Conservation (phyloP, 2,329 filamentous ascomycete species). For the Aspergillus aculeatinus region DNA sequence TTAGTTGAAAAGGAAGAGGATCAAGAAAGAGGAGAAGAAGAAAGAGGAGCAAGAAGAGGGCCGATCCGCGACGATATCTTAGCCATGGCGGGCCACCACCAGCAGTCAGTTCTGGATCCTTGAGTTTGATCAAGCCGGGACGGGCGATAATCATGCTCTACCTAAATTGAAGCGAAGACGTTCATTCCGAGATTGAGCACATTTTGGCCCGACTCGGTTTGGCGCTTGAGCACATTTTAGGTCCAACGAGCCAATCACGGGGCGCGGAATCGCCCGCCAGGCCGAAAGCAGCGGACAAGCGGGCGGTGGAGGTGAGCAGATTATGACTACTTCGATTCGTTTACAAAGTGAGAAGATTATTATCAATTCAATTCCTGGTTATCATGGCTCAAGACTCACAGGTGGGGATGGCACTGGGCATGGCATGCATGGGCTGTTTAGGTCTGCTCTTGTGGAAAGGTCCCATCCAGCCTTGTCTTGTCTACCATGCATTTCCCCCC, state of each 20-base stretch:
- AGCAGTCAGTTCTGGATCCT: background rate
- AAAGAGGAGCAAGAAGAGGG: background rate
- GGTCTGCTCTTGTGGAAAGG: too few species aligned
- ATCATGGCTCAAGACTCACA: too few species aligned
- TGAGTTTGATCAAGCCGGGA: too few species aligned
- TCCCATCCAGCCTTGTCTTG: background rate
- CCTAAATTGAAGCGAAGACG: background rate
- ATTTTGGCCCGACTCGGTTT: conserved; percentile 15
- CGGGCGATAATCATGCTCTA: too few species aligned
- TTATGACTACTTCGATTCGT: conserved; percentile 10
- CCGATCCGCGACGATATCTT: background rate
- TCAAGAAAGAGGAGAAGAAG: background rate
- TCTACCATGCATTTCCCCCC: background rate
- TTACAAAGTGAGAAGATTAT: background rate
- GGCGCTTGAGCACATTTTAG: conserved; percentile 20
- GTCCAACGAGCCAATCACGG: conserved; percentile 7
- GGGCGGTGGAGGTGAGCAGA: conserved; percentile 15
- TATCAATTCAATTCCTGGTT: background rate
- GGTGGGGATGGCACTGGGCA: too few species aligned
- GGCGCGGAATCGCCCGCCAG: background rate
- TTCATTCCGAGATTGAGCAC: conserved; percentile 18
- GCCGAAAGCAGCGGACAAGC: conserved; percentile 4
- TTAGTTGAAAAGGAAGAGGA: background rate
- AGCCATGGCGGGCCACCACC: background rate
- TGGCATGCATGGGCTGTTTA: too few species aligned